A percentile compares a stretch with the other conserved stretches of the same genome.
phyloP scores from a whole-genome alignment of 2,329 filamentous ascomycete genomes.

The Alternaria gaisen region DNA sequence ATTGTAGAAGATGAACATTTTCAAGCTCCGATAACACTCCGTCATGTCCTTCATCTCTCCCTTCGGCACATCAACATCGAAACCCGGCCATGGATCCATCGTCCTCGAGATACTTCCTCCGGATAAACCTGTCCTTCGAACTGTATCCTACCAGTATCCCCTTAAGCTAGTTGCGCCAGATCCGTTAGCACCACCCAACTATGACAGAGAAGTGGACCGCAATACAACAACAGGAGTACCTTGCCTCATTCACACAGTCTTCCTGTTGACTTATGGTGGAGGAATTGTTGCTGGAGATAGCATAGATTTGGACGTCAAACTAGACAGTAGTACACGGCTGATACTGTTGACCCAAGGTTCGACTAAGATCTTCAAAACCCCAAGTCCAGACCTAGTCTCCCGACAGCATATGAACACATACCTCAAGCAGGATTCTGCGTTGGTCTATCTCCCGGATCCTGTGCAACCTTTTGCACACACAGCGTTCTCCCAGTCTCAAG shows the following conservation, averaged over 20 bases:
- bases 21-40: slow-evolving; percentile 19
- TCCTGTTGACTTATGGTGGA: slow-evolving; percentile 92
- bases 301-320: slow-evolving; percentile 74
- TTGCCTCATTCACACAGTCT: slow-evolving; percentile 75
- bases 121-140: slow-evolving; percentile 73
- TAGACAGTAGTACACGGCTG: slow-evolving; percentile 72
- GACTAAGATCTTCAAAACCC: slow-evolving; percentile 94
- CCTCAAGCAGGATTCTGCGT: slow-evolving; percentile 59
- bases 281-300: slow-evolving; percentile 89
- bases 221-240: slow-evolving; percentile 29
- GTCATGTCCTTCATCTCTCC: slow-evolving; percentile 64
- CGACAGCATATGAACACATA: slow-evolving; percentile 60
- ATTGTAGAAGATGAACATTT: slow-evolving; percentile 22
- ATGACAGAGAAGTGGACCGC: slow-evolving; percentile 11
- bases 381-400: slow-evolving; percentile 57
- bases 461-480: slow-evolving; percentile 89
- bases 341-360: slow-evolving; percentile 73
- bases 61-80: slow-evolving; percentile 76
- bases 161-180: slow-evolving; percentile 90
- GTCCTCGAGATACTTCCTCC: slow-evolving; percentile 77
- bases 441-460: slow-evolving; percentile 83
- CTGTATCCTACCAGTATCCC: slow-evolving; percentile 89
- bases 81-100: slow-evolving; percentile 80
- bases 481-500: slow-evolving; percentile 83
- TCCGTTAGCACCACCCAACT: slow-evolving; percentile 65